Evolutionary conservation across 306 rosid species (phyloP), one percentile per base, ranked within the genome.

Genomic region (Pyrus betulifolia): DNA sequence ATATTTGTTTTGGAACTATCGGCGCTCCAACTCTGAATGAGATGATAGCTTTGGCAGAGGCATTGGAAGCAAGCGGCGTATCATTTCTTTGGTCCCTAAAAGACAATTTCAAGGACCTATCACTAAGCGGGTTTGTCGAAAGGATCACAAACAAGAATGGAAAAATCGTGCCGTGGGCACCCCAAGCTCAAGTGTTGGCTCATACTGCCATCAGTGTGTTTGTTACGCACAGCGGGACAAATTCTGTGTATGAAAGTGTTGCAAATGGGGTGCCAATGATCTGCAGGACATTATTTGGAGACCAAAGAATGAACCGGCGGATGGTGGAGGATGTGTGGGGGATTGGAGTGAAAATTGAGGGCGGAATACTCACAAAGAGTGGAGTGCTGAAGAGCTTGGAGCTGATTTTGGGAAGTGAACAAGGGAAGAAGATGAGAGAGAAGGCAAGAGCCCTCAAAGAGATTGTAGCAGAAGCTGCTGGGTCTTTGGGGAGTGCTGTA

Each of bases 101-200:
- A 8, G 79, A 77, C 42, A 42, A 52, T 8, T 49, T 49, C 1
- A 67, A 60, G 59, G 71, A 71, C 0, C 30, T 22, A 67, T 46
- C 83, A n/a, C 88, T 88, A 10, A 9, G 19, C 3, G 90, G 82
- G 75, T 90, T 90, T 76, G 49, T 84, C n/a, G 85, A 81, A 62
- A 80, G 81, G 52, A 73, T 61, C 9, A 13, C 87, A 2, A 40
- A 33, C 8, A 13, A 0, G 67, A 3, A 4, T 1, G 89, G 92
- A 3, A 90, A 81, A 77, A 33, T 86, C 11, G 89, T 88, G 45
- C 21, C 84, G 2, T 90, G 95, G 92, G 83, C 78, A 55, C 90
- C 90, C 4, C 90, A 90, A 45, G 28, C 44, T 12, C 82, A 81
- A 62, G 81, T 88, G 6, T 66, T 90, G 23, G 85, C 73, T 8